Evolutionary conservation across 176 grass and related monocot genomes (phyloP), one percentile per base, ranked within the genome.

Genomic region (Eleusine coracana): DNA sequence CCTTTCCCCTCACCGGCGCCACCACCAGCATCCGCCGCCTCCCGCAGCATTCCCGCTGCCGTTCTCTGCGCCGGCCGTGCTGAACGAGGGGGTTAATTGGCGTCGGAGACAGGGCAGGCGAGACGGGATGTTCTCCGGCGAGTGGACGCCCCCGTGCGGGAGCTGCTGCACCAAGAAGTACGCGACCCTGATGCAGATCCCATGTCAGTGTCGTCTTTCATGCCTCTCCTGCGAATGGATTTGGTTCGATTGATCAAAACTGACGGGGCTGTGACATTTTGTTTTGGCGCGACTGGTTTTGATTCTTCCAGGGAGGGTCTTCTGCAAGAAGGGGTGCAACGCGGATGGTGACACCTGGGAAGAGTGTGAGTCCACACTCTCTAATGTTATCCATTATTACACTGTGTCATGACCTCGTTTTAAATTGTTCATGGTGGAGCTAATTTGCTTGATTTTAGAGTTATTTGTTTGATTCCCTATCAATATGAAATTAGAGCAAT

Each of bases 241-340:
- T 62, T 44, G 28, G 16, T 74, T 80, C 39, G 38, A 13, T 46
- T 74, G 41, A 42, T 76, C 27, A 20, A 44, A 25, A 15, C 76
- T 88, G 16, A 48, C 71, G n/a, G 11, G 6, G 48, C 56, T 37
- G 23, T 17, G 20, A 14, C 2, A 20, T 74, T 59, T 2, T 48
- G 28, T 67, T 59, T 73, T 75, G 64, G 34, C 42, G 54, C 21
- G 23, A 27, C 50, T 66, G 62, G 36, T 49, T 2, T 31, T 50
- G 4, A 10, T 8, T 7, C 11, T 85, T 91, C 36, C 90, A 94
- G 94, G 95, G 95, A 92, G 95, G 84, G 92, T 97, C 65, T 94
- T 94, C 86, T 97, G 95, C 88, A 97, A 97, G 95, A 97, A 97
- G 82, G 95, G 95, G 0, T 97, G 95, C 74, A 87, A 84, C 88